Base-by-base conservation (phyloP, 2,329 filamentous ascomycete species). In the Coleophoma crateriformis region DNA sequence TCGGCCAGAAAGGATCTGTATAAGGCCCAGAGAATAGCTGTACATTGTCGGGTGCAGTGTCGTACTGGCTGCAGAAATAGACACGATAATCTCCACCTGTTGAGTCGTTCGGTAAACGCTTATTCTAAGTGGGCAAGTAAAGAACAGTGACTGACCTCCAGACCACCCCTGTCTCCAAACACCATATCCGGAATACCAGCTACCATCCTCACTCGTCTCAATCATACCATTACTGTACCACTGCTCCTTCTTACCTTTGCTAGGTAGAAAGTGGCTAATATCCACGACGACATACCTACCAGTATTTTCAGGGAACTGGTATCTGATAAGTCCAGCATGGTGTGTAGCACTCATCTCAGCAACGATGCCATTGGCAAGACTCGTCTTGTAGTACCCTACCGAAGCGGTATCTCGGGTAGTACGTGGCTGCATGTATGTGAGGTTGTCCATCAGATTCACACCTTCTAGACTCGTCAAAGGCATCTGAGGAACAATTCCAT, bases 21-120 rank as follows among this genome's bases (percentile, higher is more conserved):
- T 78, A 75, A 1, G 75, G 65, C 2, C 67, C 66, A 2, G 61
- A 67, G 51, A 76, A 74, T 1, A 70, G 61, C 20, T 64, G 66
- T 2, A 67, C 68, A 3, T 69, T 66, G 4, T 70, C 62, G 8
- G 61, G 50, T 13, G 62, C 53, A 62, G 62, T 48, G 46, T 79
- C 73, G 55, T 86, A 85, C 46, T 72, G 70, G 13, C 81, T 82
- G 58, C 83, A 85, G 64, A 81, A 81, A 58, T 77, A 78, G 11
- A 83, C 77, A 0, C 70, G 77, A 78, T 78, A 86, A 45, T 80
- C 67, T 0, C 75, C 79, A 1, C 81, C 74, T 34, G 75, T 68
- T 53, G 17, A 81, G 79, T 51, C 84, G 73, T 60, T 84, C 85
- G 1, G 27, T 7, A 10, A 27, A 10, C 27, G 7, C 27, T 2